Base-by-base conservation (phyloP, 78 protist species). In the Tieghemostelium lacteum region DNA sequence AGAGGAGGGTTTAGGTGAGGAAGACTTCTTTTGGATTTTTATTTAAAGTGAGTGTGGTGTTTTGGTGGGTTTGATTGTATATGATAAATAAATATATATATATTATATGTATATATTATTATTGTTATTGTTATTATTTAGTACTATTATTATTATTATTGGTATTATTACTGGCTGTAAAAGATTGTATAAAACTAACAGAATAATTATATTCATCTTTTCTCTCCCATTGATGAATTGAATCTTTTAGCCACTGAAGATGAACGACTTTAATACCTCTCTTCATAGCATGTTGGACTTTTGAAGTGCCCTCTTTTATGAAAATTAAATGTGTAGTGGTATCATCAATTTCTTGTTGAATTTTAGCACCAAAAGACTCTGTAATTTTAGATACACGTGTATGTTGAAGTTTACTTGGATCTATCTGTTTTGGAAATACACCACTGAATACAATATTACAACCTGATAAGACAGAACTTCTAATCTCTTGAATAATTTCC, bases 391-490 rank as follows among this genome's bases (percentile, higher is more conserved):
- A 61, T 1, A 83, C 65, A 58, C 91, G 12, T 2, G 91, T 83
- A 17, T 69, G 73, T 8, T 31, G 28, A 8, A 83, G 34, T 31
- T 83, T 83, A 7, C 60, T 29, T 2, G 70, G 34, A 29, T 83
- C 91, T 26, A 83, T 69, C 31, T 83, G 91, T 58, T 83, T 83
- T 36, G 91, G 91, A 58, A 83, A 83, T 1, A 83, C 54, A 37
- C 91, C 91, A 69, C 91, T 83, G 39, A 83, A 83, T 0, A 83
- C 91, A 40, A 83, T 83, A 24, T 83, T 69, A 17, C 91, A 83
- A 20, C 69, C 78, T 73, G 60, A 63, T 26, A 83, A 31, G 2
- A 83, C 78, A 8, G 60, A n/a, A 14, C 75, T 62, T 45, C 54
- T 34, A 42, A 83, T 69, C 60, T 66, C 78, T n/a, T 52, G 33